phyloP scores from a whole-genome alignment of 2,329 filamentous ascomycete genomes.

The Berkeleyomyces rouxiae region DNA sequence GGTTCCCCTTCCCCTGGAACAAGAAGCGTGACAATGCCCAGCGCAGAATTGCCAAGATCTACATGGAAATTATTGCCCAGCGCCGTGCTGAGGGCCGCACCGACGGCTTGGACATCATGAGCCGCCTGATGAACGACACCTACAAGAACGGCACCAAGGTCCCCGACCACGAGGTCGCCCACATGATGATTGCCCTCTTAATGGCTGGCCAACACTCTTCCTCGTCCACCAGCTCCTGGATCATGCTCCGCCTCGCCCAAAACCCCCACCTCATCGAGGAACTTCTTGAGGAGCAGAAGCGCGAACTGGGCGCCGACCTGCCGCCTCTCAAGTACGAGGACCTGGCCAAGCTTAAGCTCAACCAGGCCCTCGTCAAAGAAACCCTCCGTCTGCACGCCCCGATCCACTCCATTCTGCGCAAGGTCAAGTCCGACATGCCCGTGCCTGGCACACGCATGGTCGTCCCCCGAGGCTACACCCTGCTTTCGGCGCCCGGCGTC shows the following conservation, averaged over 20 bases:
- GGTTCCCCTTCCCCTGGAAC: conserved; percentile 81
- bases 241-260: conserved; percentile 63
- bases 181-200: conserved; percentile 87
- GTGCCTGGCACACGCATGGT: conserved; percentile 70
- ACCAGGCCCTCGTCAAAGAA: conserved; percentile 76
- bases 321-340: conserved; percentile 62
- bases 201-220: conserved; percentile 89
- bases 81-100: conserved; percentile 38
- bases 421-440: conserved; percentile 75
- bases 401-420: conserved; percentile 88
- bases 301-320: conserved; percentile 55
- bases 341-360: conserved; percentile 61
- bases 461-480: conserved; percentile 62
- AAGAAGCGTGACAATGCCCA: conserved; percentile 65
- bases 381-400: conserved; percentile 81
- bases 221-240: conserved; percentile 71
- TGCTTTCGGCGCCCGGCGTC: conserved; percentile 75
- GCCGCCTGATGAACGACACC: conserved; percentile 68
- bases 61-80: conserved; percentile 65
- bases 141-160: conserved; percentile 71
- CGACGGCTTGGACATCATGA: conserved; percentile 63
- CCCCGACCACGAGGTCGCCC: conserved; percentile 71
- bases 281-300: conserved; percentile 66
- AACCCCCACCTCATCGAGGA: conserved; percentile 65
- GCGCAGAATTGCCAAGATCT: conserved; percentile 62